Percentiles rank a stretch among this genome's conserved stretches.
Evolutionary conservation across 2,329 filamentous ascomycete genomes (phyloP).

Genomic region (Trichoderma brevicompactum): DNA sequence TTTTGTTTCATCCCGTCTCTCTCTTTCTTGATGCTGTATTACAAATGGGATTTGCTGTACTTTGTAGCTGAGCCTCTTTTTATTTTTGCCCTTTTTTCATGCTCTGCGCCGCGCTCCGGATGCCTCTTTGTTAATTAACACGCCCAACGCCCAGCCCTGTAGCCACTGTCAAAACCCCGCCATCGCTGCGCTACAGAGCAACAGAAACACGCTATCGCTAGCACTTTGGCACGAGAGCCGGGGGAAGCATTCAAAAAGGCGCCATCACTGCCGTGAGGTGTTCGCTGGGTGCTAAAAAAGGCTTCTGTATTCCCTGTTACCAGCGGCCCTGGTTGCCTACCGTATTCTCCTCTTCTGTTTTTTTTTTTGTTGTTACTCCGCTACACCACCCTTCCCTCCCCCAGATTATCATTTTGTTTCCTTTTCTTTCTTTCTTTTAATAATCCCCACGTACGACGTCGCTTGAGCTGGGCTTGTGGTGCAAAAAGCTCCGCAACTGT

Average conservation of each 20-base stretch:
- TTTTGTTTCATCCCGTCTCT: conserved; percentile 4
- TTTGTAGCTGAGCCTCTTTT: too few species aligned
- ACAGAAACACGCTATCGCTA: background rate
- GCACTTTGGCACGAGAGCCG: background rate
- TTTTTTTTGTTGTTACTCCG: background rate
- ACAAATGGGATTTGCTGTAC: too few species aligned
- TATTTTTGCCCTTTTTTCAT: background rate
- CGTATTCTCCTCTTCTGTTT: background rate
- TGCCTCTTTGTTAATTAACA: conserved; percentile 1
- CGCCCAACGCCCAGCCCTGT: background rate
- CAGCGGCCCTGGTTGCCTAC: too few species aligned
- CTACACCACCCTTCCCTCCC: background rate
- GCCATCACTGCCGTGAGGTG: background rate
- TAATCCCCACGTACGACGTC: conserved; percentile 2
- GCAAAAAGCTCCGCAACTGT: too few species aligned
- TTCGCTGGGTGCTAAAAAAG: too few species aligned
- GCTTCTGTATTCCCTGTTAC: too few species aligned
- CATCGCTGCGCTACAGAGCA: conserved; percentile 1
- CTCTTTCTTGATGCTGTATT: background rate
- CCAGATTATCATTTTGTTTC: background rate
- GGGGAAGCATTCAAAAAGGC: background rate
- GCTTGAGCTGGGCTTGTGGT: background rate
- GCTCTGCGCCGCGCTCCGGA: background rate
- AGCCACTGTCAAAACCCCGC: conserved; percentile 16
- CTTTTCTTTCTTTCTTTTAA: background rate